phyloP scores from a whole-genome alignment of 305 asterid species.

The Fraxinus velutina region DNA sequence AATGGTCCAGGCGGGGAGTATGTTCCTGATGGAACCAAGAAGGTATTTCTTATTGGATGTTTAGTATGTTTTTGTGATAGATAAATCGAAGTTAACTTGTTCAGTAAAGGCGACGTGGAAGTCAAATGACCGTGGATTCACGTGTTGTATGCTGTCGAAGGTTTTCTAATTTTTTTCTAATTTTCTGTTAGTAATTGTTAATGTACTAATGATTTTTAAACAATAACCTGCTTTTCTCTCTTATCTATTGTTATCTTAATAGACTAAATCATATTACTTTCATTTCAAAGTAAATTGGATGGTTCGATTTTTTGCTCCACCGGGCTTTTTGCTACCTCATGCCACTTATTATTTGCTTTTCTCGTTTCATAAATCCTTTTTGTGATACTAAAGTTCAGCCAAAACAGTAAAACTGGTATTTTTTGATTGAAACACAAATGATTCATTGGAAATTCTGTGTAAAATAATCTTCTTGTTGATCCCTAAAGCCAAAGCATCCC shows the following conservation, averaged over 20 bases:
- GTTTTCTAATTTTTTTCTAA: neutral
- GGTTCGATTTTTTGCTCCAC: neutral
- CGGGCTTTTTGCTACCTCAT: neutral
- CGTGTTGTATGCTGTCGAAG: neutral
- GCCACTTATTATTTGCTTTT: neutral
- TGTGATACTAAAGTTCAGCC: neutral
- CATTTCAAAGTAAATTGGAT: neutral
- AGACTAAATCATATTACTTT: neutral
- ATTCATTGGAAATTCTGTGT: neutral
- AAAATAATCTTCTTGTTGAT: neutral
- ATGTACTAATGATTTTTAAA: conserved; percentile 6
- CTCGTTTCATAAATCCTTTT: neutral
- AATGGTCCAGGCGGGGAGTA: conserved; percentile 33
- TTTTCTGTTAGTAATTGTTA: neutral
- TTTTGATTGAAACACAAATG: neutral
- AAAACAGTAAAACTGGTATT: neutral
- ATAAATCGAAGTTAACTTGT: neutral
- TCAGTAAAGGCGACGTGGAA: neutral
- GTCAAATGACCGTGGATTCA: neutral
- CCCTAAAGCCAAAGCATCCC: neutral
- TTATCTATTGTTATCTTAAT: neutral
- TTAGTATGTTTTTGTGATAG: neutral
- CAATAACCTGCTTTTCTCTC: neutral
- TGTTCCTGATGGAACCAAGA: conserved; percentile 33
- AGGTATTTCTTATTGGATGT: conserved; percentile 40